phyloP scores from a whole-genome alignment of 2,329 filamentous ascomycete species.

The Cordyceps cateniannulata region DNA sequence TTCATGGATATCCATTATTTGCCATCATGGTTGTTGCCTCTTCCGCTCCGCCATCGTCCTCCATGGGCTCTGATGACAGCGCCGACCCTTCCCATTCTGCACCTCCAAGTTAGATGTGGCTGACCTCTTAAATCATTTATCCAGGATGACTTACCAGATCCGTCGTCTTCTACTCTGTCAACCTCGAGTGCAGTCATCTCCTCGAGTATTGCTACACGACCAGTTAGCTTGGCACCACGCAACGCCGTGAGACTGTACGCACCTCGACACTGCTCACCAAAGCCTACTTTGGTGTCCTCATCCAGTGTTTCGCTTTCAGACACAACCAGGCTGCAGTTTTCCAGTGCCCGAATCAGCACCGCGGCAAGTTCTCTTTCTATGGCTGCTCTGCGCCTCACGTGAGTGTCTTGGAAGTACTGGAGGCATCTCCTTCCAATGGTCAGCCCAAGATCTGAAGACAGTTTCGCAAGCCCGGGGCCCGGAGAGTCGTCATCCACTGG shows the following conservation, averaged over 20 bases:
- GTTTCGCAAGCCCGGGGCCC: background rate
- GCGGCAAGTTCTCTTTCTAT: slow-evolving; percentile 37
- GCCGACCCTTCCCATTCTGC: slow-evolving; percentile 51
- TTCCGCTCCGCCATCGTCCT: slow-evolving; percentile 18
- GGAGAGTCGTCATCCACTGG: slow-evolving; percentile 22
- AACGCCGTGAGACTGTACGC: slow-evolving; percentile 10
- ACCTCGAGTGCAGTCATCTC: slow-evolving; percentile 48
- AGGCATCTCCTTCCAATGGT: slow-evolving; percentile 41
- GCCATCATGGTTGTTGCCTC: background rate
- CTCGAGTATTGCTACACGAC: slow-evolving; percentile 33
- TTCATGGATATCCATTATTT: background rate
- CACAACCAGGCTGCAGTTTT: slow-evolving; percentile 36
- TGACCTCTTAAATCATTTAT: background rate
- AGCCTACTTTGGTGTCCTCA: slow-evolving; percentile 25
- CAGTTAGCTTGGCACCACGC: background rate
- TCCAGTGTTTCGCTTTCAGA: slow-evolving; percentile 24
- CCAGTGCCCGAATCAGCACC: slow-evolving; percentile 36
- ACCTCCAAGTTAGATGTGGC: background rate
- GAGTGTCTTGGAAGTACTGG: slow-evolving; percentile 38
- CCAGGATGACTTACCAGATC: slow-evolving; percentile 43
- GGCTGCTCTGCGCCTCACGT: slow-evolving; percentile 34
- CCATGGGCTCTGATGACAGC: slow-evolving; percentile 49
- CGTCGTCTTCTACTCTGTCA: slow-evolving; percentile 53
- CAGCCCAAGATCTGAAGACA: slow-evolving; percentile 22
- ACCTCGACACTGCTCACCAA: slow-evolving; percentile 23